Evolutionary conservation across 140 eudicot genomes (phyloP).

Genomic region (Anethum foeniculum): DNA sequence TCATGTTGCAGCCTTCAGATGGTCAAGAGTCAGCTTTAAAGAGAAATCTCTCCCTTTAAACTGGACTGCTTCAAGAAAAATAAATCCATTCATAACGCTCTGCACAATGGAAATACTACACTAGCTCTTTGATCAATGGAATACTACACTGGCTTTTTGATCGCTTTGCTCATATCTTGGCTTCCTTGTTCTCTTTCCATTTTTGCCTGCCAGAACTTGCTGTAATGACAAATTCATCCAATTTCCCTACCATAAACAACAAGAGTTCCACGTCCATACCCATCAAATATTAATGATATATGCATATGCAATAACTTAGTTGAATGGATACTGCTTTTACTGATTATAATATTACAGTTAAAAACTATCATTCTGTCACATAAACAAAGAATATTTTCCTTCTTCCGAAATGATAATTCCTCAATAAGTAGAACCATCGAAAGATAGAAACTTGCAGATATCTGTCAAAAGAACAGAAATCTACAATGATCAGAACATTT

Average conservation of each 20-base stretch:
- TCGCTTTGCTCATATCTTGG: neutral
- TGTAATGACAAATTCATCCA: neutral
- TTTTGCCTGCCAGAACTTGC: neutral
- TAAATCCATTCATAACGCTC: neutral
- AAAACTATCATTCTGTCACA: neutral
- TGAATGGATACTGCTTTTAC: too few relatives aligned
- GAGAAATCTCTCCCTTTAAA: neutral
- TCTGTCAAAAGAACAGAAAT: neutral
- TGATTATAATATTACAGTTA: neutral
- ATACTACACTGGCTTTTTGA: neutral
- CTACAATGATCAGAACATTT: too few relatives aligned
- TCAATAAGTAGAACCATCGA: neutral
- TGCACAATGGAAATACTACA: neutral
- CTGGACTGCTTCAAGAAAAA: neutral
- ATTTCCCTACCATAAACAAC: neutral
- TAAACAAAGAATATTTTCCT: neutral
- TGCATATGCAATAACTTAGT: neutral
- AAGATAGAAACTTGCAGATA: neutral
- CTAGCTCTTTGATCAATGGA: neutral
- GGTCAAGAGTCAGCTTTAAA: neutral
- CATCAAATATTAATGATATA: too few relatives aligned
- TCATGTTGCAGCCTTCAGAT: neutral
- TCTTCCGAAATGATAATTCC: neutral
- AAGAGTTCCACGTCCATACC: neutral
- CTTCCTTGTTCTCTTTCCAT: neutral